A percentile compares a stretch with the other conserved stretches of the same genome.
Conservation (phyloP, 345 rosid species). For the Melastoma malabathricum region DNA sequence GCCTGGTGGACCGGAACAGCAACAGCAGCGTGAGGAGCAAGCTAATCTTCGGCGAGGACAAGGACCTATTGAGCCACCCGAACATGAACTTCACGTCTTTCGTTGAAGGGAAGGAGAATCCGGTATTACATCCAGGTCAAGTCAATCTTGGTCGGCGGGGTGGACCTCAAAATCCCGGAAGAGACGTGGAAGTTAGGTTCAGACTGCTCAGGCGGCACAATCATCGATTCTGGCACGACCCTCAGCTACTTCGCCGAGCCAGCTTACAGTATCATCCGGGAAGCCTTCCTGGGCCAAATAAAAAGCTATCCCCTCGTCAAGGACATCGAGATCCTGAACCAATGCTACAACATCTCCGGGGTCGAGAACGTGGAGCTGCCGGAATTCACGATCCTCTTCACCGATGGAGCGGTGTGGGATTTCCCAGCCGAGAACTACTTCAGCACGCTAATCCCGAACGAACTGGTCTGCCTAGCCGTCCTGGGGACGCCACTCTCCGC, state of each 20-base stretch:
- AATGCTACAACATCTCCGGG: slow-evolving; percentile 84
- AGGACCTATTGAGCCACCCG: slow-evolving; percentile 53
- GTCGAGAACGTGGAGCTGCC: slow-evolving; percentile 46
- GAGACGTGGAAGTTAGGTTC: slow-evolving; percentile 54
- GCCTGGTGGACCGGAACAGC: slow-evolving; percentile 81
- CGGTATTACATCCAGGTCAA: slow-evolving; percentile 63
- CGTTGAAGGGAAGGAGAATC: slow-evolving; percentile 46
- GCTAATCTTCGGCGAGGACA: slow-evolving; percentile 83
- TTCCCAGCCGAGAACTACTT: slow-evolving; percentile 83
- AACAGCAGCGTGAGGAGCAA: slow-evolving; percentile 73
- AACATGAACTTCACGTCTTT: slow-evolving; percentile 66
- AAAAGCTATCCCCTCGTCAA: slow-evolving; percentile 39
- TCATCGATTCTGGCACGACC: slow-evolving; percentile 87
- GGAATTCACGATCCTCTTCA: slow-evolving; percentile 48
- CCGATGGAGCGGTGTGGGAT: slow-evolving; percentile 77
- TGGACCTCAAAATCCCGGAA: slow-evolving; percentile 49
- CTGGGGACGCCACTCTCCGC: slow-evolving; percentile 67
- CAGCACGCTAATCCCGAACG: slow-evolving; percentile 40
- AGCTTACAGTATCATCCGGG: slow-evolving; percentile 42
- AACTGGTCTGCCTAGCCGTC: slow-evolving; percentile 70
- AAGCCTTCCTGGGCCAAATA: slow-evolving; percentile 48
- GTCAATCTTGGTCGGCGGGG: slow-evolving; percentile 52
- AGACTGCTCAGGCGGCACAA: slow-evolving; percentile 70
- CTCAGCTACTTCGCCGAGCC: slow-evolving; percentile 79
- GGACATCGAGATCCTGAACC: slow-evolving; percentile 50